phyloP scores from a whole-genome alignment of 768 basidiomycete species.

The Hypholoma fasciculare region DNA sequence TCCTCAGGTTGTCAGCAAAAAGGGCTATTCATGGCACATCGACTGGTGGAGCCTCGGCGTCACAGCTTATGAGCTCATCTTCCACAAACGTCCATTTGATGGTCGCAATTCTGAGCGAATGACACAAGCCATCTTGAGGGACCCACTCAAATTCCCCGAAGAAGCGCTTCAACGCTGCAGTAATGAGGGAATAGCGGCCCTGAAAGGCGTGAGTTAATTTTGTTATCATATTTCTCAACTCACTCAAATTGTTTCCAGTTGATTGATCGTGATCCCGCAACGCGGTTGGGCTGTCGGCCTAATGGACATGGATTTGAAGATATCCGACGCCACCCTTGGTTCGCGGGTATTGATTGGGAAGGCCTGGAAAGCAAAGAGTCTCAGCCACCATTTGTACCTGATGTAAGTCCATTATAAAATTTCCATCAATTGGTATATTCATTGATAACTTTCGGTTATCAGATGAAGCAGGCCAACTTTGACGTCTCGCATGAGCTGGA shows the following conservation, averaged over 20 bases:
- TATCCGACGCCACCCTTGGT: slow-evolving; percentile 85
- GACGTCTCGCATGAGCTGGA: slow-evolving; percentile 97
- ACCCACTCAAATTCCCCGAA: slow-evolving; percentile 77
- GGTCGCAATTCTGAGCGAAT: slow-evolving; percentile 89
- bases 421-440: background rate
- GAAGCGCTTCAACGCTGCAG: slow-evolving; percentile 62
- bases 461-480: slow-evolving; percentile 98
- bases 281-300: slow-evolving; percentile 79
- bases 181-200: slow-evolving; percentile 59
- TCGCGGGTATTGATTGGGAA: slow-evolving; percentile 80
- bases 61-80: slow-evolving; percentile 87
- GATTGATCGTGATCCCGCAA: slow-evolving; percentile 77
- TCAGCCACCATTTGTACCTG: slow-evolving; percentile 87
- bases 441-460: slow-evolving; percentile 11
- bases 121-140: slow-evolving; percentile 82
- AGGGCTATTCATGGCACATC: slow-evolving; percentile 90
- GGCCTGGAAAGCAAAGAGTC: slow-evolving; percentile 65
- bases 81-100: slow-evolving; percentile 83
- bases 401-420: slow-evolving; percentile 56
- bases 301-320: slow-evolving; percentile 74
- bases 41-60: slow-evolving; percentile 98
- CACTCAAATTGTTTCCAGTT: slow-evolving; percentile 49
- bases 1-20: slow-evolving; percentile 89
- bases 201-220: slow-evolving; percentile 59
- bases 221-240: slow-evolving; percentile 2